Evolutionary conservation across 2,329 filamentous ascomycete species (phyloP).

Genomic region (Chrysoporthe deuterocubensis): DNA sequence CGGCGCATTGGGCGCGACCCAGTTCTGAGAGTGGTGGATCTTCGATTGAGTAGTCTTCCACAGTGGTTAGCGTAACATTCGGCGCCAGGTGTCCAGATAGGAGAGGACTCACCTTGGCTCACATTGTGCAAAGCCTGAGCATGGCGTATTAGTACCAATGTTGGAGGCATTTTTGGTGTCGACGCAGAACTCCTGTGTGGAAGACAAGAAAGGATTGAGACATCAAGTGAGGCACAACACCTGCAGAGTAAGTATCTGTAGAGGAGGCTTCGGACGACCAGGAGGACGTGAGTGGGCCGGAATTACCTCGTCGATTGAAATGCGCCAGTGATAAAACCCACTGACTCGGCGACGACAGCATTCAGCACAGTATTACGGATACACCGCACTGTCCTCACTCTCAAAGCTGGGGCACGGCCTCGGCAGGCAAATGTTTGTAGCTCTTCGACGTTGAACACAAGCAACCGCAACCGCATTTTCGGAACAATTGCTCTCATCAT

Average conservation of each 20-base stretch:
- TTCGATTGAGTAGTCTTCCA: conserved; percentile 52
- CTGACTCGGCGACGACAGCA: neutral
- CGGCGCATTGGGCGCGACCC: conserved; percentile 53
- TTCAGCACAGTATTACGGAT: neutral
- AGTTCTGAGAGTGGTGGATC: conserved; percentile 56
- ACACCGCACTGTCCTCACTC: neutral
- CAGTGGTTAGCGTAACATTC: conserved; percentile 17
- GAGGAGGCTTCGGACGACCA: no score
- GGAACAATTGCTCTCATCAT: neutral
- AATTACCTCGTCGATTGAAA: neutral
- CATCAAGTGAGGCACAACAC: neutral
- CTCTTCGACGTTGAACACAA: neutral
- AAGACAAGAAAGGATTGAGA: neutral
- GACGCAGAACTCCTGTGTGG: conserved; percentile 9
- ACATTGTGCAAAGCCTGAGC: conserved; percentile 71
- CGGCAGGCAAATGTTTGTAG: conserved; percentile 18
- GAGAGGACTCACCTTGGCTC: conserved; percentile 25
- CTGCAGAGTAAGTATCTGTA: no score
- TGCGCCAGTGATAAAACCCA: neutral
- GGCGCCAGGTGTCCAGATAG: neutral
- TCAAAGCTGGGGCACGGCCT: neutral
- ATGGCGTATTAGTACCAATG: conserved; percentile 84
- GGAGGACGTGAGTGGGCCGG: no score
- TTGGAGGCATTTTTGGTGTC: conserved; percentile 59
- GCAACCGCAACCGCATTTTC: neutral